These are phyloP conservation scores for Epichloe typhina DNA, from an alignment of 2,329 filamentous ascomycete genomes.

Conservation along the genomic window DNA sequence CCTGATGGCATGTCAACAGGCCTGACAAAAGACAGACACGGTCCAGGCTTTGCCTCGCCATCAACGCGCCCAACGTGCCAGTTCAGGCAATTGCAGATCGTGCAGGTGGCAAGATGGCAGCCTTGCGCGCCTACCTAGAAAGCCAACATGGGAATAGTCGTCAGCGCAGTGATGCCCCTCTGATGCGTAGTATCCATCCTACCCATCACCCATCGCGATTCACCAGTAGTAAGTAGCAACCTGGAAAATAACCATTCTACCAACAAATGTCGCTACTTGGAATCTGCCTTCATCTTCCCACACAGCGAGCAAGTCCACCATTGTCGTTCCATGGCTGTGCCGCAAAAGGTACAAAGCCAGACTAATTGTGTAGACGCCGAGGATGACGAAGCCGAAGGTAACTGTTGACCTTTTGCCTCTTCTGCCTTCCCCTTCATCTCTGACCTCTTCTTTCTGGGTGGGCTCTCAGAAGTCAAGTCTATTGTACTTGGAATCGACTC, in stretches of 20 bases:
- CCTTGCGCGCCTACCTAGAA: too few relatives aligned
- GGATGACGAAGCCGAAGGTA: constrained; percentile 7
- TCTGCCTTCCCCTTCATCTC: constrained; percentile 1
- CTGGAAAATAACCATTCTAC: too few relatives aligned
- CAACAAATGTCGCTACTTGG: constrained; percentile 11
- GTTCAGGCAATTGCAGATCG: not conserved
- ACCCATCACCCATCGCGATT: too few relatives aligned
- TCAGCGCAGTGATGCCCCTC: too few relatives aligned
- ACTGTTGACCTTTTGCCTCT: constrained; percentile 2
- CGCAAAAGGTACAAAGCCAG: constrained; percentile 42
- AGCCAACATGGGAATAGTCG: too few relatives aligned
- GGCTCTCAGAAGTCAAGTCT: constrained; percentile 21
- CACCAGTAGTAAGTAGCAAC: too few relatives aligned
- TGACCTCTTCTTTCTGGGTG: constrained; percentile 12
- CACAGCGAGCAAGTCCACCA: constrained; percentile 47
- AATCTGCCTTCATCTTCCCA: constrained; percentile 39
- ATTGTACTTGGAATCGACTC: constrained; percentile 12
- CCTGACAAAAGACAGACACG: too few relatives aligned
- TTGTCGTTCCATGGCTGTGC: constrained; percentile 35
- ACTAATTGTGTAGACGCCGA: constrained; percentile 14
- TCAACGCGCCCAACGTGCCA: too few relatives aligned
- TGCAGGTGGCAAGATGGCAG: not conserved
- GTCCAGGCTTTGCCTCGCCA: too few relatives aligned
- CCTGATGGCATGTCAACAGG: too few relatives aligned
- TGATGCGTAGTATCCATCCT: too few relatives aligned